phyloP scores from a whole-genome alignment of 129 eudicot species.

The Chrysanthemum seticuspe region DNA sequence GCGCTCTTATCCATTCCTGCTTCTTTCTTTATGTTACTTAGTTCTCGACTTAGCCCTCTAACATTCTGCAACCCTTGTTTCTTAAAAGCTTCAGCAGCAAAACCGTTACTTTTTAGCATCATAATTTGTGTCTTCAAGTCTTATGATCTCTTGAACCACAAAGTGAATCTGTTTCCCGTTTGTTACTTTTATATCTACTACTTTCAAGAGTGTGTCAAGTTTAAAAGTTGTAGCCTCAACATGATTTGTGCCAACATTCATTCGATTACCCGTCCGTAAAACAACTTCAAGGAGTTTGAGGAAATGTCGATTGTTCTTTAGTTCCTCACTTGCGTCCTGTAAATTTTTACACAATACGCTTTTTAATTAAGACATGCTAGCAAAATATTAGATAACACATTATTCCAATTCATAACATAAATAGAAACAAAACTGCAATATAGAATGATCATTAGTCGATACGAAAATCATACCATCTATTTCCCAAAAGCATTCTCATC shows the following conservation, averaged over 20 bases:
- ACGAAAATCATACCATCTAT: too few relatives aligned
- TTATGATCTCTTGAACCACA: too few relatives aligned
- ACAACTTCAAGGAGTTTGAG: constrained; percentile 97
- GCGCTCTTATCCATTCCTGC: constrained; percentile 70
- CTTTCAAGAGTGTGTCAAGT: constrained; percentile 77
- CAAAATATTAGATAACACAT: too few relatives aligned
- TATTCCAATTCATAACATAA: too few relatives aligned
- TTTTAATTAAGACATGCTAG: too few relatives aligned
- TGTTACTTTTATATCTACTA: constrained; percentile 90
- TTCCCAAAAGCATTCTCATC: too few relatives aligned
- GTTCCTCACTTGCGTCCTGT: constrained; percentile 75
- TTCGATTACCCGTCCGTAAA: constrained; percentile 85
- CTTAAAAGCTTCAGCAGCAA: constrained; percentile 42
- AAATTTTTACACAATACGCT: too few relatives aligned
- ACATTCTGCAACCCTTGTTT: constrained; percentile 83
- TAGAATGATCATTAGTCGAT: too few relatives aligned
- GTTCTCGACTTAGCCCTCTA: constrained; percentile 72
- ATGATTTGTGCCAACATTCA: constrained; percentile 92
- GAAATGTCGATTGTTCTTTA: constrained; percentile 85
- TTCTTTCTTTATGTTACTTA: constrained; percentile 69
- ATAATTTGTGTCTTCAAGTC: constrained; percentile 56
- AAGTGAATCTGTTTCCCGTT: constrained; percentile 95
- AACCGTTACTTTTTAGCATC: constrained; percentile 34
- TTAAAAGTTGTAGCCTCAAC: constrained; percentile 94
- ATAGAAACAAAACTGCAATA: too few relatives aligned